Evolutionary conservation across 495 filamentous ascomycete species (phyloP).

Genomic region (Xylaria venustula): DNA sequence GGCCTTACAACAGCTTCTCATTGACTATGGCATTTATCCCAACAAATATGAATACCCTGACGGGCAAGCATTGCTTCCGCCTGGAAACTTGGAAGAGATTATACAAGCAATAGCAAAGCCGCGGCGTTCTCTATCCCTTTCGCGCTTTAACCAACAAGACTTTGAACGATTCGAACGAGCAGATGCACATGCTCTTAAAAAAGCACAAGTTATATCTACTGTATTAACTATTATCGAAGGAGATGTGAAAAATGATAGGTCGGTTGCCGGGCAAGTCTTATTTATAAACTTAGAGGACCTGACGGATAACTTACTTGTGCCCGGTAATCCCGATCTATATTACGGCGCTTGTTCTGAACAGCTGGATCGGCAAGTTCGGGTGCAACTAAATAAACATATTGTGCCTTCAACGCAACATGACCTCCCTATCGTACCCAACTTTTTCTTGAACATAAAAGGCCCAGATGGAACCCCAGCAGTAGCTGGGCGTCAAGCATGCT

Average conservation of each 20-base stretch:
- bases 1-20: constrained; percentile 19
- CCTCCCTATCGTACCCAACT: no score
- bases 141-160: background rate
- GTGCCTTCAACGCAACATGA: constrained; percentile 7
- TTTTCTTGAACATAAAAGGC: no score
- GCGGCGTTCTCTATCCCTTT: constrained; percentile 8
- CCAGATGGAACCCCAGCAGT: background rate
- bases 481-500: background rate
- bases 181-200: background rate
- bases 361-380: constrained; percentile 9
- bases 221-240: background rate
- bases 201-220: background rate
- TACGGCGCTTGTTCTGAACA: constrained; percentile 16
- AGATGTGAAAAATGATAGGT: background rate
- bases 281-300: constrained; percentile 12
- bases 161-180: constrained; percentile 8
- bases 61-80: constrained; percentile 4
- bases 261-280: constrained; percentile 1
- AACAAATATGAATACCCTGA: constrained; percentile 5
- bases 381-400: constrained; percentile 2
- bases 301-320: constrained; percentile 11
- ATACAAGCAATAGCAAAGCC: background rate
- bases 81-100: constrained; percentile 15
- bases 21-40: constrained; percentile 10
- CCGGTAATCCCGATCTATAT: constrained; percentile 12